Conservation (phyloP, 2,329 filamentous ascomycete species). For the Aspergillus sp. region DNA sequence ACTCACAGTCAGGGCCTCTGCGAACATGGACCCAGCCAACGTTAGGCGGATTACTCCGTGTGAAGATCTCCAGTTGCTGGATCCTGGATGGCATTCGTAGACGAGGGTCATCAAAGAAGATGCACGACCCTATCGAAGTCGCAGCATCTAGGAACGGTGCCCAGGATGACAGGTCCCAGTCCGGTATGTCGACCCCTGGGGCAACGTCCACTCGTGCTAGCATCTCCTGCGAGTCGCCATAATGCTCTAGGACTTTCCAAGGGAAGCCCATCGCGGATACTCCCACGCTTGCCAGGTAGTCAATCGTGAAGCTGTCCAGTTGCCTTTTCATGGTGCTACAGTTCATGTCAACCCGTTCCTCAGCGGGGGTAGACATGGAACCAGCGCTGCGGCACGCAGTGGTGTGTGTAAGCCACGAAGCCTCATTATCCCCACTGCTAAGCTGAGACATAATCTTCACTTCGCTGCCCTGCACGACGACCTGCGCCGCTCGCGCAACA, state of each 20-base stretch:
- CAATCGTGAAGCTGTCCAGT: conserved; percentile 35
- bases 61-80: conserved; percentile 27
- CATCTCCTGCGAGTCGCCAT: conserved; percentile 42
- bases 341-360: background rate
- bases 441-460: conserved; percentile 38
- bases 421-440: conserved; percentile 5
- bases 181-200: background rate
- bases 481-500: conserved; percentile 37
- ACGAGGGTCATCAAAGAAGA: conserved; percentile 37
- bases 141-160: conserved; percentile 45
- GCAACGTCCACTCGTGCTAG: conserved; percentile 38
- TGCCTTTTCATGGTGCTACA: conserved; percentile 27
- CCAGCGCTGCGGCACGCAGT: background rate
- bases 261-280: conserved; percentile 45
- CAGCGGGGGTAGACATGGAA: background rate
- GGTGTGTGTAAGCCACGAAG: conserved; percentile 20
- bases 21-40: conserved; percentile 38
- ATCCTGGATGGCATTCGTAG: conserved; percentile 41
- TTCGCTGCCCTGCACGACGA: conserved; percentile 32
- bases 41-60: conserved; percentile 29
- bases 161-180: conserved; percentile 36
- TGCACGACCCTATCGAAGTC: conserved; percentile 43
- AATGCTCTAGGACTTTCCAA: conserved; percentile 43
- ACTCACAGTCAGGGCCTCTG: background rate
- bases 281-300: conserved; percentile 42